phyloP scores from a whole-genome alignment of 305 asterid genomes.

The Fraxinus sp. region DNA sequence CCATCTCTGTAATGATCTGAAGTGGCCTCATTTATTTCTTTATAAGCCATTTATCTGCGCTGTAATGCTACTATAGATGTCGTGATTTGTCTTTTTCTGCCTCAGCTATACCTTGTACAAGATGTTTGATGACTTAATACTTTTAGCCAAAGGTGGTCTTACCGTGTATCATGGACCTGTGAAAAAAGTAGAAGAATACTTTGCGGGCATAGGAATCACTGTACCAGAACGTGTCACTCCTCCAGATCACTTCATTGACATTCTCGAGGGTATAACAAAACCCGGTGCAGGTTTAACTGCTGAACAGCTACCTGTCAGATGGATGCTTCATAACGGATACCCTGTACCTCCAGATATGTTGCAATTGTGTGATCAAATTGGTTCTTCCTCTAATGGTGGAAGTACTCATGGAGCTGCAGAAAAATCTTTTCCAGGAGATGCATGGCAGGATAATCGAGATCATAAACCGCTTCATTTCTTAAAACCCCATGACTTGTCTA shows the following conservation, averaged over 20 bases:
- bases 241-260: slow-evolving; percentile 93
- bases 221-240: slow-evolving; percentile 96
- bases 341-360: slow-evolving; percentile 95
- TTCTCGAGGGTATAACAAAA: slow-evolving; percentile 89
- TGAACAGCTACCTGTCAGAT: slow-evolving; percentile 86
- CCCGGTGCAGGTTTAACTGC: slow-evolving; percentile 58
- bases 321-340: slow-evolving; percentile 99
- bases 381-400: slow-evolving; percentile 61
- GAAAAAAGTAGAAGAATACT: slow-evolving; percentile 93
- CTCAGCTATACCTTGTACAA: slow-evolving; percentile 90
- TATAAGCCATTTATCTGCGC: slow-evolving; percentile 14
- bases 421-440: slow-evolving; percentile 34
- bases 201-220: slow-evolving; percentile 64
- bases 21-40: background rate
- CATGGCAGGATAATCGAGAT: slow-evolving; percentile 48
- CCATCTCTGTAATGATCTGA: background rate
- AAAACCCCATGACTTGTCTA: slow-evolving; percentile 56
- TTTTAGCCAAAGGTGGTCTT: slow-evolving; percentile 98
- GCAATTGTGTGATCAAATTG: slow-evolving; percentile 66
- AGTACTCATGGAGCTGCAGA: slow-evolving; percentile 33
- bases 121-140: slow-evolving; percentile 96
- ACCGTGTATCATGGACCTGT: slow-evolving; percentile 90
- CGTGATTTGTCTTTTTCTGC: slow-evolving; percentile 24
- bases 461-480: slow-evolving; percentile 35
- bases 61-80: background rate